Conservation (phyloP, 1,139 yeast genomes). For the Suhomyces anneliseae region DNA sequence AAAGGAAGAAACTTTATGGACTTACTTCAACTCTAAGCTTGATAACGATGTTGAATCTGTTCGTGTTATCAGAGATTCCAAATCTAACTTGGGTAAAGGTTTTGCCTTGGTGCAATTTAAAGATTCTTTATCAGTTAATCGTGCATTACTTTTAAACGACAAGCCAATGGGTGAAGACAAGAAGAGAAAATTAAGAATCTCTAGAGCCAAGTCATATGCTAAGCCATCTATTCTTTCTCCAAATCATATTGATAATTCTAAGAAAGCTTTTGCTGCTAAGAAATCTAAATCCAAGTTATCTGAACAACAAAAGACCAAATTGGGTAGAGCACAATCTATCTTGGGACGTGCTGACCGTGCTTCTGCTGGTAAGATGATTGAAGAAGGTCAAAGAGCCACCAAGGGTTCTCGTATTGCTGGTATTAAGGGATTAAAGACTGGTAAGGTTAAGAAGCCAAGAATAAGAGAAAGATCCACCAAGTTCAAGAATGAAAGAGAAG, state of each 20-base stretch:
- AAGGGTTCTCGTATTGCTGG: constrained; percentile 65
- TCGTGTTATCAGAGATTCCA: constrained; percentile 85
- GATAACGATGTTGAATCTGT: constrained; percentile 82
- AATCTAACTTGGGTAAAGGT: constrained; percentile 95
- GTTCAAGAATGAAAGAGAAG: constrained; percentile 45
- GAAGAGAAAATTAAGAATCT: constrained; percentile 70
- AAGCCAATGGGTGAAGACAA: constrained; percentile 52
- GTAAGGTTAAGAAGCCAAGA: constrained; percentile 59
- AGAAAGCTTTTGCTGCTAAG: constrained; percentile 26
- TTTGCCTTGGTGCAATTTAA: constrained; percentile 93
- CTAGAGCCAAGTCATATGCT: constrained; percentile 67
- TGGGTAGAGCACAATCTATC: constrained; percentile 75
- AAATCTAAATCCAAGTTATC: constrained; percentile 32
- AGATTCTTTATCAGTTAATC: constrained; percentile 77
- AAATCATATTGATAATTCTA: constrained; percentile 41
- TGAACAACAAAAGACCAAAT: constrained; percentile 68
- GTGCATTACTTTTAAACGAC: constrained; percentile 77
- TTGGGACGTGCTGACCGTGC: constrained; percentile 81
- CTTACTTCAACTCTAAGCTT: constrained; percentile 61
- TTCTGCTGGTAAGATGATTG: constrained; percentile 53
- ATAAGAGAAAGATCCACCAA: constrained; percentile 65
- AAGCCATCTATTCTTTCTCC: constrained; percentile 48
- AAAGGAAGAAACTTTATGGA: constrained; percentile 86
- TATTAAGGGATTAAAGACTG: constrained; percentile 52
- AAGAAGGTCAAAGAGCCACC: constrained; percentile 82